A percentile compares a stretch with the other conserved stretches of the same genome.
Evolutionary conservation across 1,139 yeast species (phyloP).

Genomic region (Suzukiozyma palmioleophila): DNA sequence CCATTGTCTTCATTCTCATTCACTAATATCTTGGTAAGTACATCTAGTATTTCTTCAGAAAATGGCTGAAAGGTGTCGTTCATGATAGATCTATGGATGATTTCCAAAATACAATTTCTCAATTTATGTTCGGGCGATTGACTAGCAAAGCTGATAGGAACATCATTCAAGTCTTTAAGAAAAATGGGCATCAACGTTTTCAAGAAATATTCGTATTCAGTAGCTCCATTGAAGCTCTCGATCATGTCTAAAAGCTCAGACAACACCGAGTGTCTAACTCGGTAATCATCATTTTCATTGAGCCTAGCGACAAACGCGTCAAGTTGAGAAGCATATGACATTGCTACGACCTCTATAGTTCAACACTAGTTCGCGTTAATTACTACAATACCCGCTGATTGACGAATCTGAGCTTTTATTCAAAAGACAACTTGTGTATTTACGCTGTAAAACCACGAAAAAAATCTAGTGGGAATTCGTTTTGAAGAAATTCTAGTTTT

Average conservation of each 20-base stretch:
- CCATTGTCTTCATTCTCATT: slow-evolving; percentile 95
- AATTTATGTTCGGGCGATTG: slow-evolving; percentile 68
- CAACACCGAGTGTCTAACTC: slow-evolving; percentile 59
- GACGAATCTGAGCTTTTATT: no score
- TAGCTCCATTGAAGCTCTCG: slow-evolving; percentile 75
- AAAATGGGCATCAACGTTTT: slow-evolving; percentile 60
- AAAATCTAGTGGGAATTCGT: slow-evolving; percentile 8
- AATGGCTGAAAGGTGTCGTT: slow-evolving; percentile 79
- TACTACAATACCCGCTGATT: no score
- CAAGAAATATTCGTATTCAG: slow-evolving; percentile 72
- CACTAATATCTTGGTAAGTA: slow-evolving; percentile 57
- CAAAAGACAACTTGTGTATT: no score
- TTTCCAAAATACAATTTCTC: slow-evolving; percentile 72
- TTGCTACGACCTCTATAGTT: slow-evolving; percentile 11
- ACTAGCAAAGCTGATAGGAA: slow-evolving; percentile 68
- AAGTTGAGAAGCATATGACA: slow-evolving; percentile 48
- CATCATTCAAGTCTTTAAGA: slow-evolving; percentile 53
- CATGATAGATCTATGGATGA: slow-evolving; percentile 76
- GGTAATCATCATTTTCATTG: slow-evolving; percentile 52
- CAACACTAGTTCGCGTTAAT: no score
- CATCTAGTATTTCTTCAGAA: slow-evolving; percentile 56
- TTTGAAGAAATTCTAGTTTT: slow-evolving; percentile 5
- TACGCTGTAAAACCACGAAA: not conserved
- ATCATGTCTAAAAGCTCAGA: slow-evolving; percentile 83
- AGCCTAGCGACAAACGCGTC: slow-evolving; percentile 61